Evolutionary conservation across 2,329 filamentous ascomycete genomes (phyloP), one percentile per base, ranked within the genome.

Genomic region (Microsporum ferrugineum): DNA sequence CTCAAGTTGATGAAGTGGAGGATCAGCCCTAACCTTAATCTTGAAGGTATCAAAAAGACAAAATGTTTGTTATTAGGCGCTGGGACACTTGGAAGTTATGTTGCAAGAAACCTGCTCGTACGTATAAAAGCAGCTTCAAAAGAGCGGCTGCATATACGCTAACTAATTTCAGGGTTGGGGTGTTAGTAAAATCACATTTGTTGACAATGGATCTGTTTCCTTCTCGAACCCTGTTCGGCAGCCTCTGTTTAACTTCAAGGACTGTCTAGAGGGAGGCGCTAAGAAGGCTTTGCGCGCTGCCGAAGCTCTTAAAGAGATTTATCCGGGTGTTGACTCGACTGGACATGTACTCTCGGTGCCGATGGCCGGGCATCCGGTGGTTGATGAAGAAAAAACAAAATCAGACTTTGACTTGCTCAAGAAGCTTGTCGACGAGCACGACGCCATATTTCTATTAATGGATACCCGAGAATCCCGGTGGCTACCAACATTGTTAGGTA

Each of bases 1-100:
- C 80, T 97, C 63, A 97, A 97, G 75, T 81, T 99, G 62, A 99
- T 99, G 86, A 99, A 96, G 76, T 99, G 94, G 94, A 86, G 94
- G 43, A 90, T 99, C 68, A 89, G 91, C 5, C 94, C 94, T 0
- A 86, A 86, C 58, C 82, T 99, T 45, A 83, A 97, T 71, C 82
- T 99, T 7, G 91, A 96, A 34, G 83, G 83, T 34, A 91, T 97
- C 71, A 96, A 96, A 70, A 83, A 87, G 61, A 92, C 90, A 2
- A 95, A 86, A 70, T 99, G 94, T 70, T 81, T 99, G 14, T 78
- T 99, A 2, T 83, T 99, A 1, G 94, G 94, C 3, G 91, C 94
- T 0, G 94, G 94, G 12, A 99, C 94, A 0, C 79, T 99, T 1
- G 94, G 94, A 6, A 91, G 90, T 63, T 97, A 97, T 71, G 91